A percentile compares a stretch with the other conserved stretches of the same genome.
Evolutionary conservation across 106 monocot species (phyloP).

Genomic region (Hemerocallis citrina): DNA sequence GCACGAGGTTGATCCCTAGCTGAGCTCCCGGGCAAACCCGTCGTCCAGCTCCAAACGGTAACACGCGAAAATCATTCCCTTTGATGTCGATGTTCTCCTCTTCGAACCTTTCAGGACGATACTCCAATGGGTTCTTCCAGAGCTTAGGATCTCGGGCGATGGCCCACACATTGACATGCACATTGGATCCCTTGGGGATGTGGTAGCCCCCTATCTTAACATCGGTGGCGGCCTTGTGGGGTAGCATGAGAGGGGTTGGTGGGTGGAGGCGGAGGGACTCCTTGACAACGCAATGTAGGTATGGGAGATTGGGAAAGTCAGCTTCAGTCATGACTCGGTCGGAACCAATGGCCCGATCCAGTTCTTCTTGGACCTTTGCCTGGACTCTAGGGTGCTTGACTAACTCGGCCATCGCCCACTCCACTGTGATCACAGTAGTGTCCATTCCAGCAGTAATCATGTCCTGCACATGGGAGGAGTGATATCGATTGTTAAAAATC

Average conservation of each 20-base stretch:
- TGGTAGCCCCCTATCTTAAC: constrained; percentile 77
- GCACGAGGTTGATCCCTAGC: constrained; percentile 77
- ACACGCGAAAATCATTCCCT: constrained; percentile 73
- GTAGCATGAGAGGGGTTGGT: constrained; percentile 90
- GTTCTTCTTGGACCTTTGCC: constrained; percentile 62
- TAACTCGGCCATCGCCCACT: constrained; percentile 96
- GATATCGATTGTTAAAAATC: too few species aligned
- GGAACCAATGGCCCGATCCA: constrained; percentile 62
- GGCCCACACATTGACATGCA: constrained; percentile 93
- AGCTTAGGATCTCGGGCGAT: constrained; percentile 60
- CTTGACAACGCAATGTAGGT: constrained; percentile 71
- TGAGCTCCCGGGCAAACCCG: constrained; percentile 88
- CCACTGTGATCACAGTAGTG: constrained; percentile 81
- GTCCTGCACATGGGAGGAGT: constrained; percentile 53
- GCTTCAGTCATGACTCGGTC: constrained; percentile 61
- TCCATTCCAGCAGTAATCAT: constrained; percentile 99
- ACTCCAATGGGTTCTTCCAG: constrained; percentile 70
- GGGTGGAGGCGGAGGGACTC: constrained; percentile 94
- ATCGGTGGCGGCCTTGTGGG: constrained; percentile 53
- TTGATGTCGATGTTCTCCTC: constrained; percentile 87
- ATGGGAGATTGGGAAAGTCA: constrained; percentile 72
- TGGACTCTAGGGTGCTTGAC: constrained; percentile 70
- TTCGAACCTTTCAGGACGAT: constrained; percentile 65
- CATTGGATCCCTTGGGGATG: constrained; percentile 67
- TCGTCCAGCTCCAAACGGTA: constrained; percentile 91